Conservation (phyloP, 208 protist species). For the Acanthamoeba lenticulata region DNA sequence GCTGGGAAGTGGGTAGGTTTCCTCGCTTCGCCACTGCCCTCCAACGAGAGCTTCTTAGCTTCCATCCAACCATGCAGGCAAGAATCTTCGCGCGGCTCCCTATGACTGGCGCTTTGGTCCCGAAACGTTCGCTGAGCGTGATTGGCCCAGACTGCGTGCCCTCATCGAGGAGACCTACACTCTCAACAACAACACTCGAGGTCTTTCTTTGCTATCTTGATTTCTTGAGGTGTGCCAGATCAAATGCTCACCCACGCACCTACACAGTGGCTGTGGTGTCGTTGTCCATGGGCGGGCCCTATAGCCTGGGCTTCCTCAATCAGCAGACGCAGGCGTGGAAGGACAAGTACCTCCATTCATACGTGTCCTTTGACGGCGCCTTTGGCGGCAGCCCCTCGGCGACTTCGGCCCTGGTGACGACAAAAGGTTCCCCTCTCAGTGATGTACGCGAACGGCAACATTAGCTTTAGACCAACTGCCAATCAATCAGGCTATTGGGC, state of each 20-base stretch:
- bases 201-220: not conserved
- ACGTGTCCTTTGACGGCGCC: not conserved
- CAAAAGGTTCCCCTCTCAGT: not conserved
- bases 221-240: not conserved
- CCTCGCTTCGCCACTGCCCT: not conserved
- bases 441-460: too few species aligned
- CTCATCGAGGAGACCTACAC: conserved; percentile 1
- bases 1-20: not conserved
- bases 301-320: not conserved
- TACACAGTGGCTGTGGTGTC: not conserved
- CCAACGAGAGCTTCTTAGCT: not conserved
- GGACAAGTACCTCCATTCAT: not conserved
- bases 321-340: not conserved
- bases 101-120: not conserved
- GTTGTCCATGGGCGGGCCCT: not conserved
- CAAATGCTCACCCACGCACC: too few species aligned
- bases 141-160: not conserved
- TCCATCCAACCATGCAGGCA: not conserved
- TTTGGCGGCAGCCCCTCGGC: not conserved
- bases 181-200: not conserved
- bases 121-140: not conserved
- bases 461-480: not conserved
- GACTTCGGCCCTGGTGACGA: not conserved
- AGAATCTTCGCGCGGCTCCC: not conserved
- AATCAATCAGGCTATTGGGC: not conserved